Percentiles rank a stretch among this genome's conserved stretches.
phyloP scores from a whole-genome alignment of 2,329 filamentous ascomycete species.

The Chaetomiaceae sp. region DNA sequence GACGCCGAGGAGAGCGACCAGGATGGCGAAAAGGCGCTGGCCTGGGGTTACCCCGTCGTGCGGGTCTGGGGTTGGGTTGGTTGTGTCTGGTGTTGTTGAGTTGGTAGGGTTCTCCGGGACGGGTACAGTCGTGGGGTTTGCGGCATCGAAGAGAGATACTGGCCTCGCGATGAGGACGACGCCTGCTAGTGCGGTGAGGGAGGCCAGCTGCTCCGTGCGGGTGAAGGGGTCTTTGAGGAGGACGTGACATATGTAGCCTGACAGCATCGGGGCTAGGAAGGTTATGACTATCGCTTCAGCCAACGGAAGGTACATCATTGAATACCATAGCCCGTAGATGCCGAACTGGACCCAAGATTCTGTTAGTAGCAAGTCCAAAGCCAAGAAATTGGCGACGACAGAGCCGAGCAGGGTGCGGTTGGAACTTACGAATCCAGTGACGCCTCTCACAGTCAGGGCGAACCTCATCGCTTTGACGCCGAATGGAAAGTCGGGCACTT shows the following conservation, averaged over 20 bases:
- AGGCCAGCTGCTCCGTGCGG: slow-evolving; percentile 69
- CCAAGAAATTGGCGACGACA: no score
- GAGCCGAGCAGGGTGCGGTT: no score
- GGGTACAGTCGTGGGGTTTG: no score
- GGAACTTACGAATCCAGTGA: slow-evolving; percentile 51
- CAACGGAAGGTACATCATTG: slow-evolving; percentile 70
- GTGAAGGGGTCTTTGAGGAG: slow-evolving; percentile 74
- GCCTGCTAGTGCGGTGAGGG: slow-evolving; percentile 68
- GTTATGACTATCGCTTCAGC: slow-evolving; percentile 87
- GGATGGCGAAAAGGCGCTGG: slow-evolving; percentile 65
- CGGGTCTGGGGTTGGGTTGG: no score
- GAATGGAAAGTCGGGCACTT: slow-evolving; percentile 64
- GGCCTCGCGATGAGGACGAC: slow-evolving; percentile 81
- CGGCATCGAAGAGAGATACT: slow-evolving; percentile 33
- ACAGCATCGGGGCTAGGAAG: slow-evolving; percentile 74
- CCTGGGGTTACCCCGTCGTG: no score
- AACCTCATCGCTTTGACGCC: slow-evolving; percentile 62
- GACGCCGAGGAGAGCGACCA: slow-evolving; percentile 70
- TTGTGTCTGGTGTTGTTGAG: neutral
- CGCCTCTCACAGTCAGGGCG: slow-evolving; percentile 63
- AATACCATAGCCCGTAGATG: slow-evolving; percentile 69
- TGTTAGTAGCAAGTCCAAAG: slow-evolving; percentile 34
- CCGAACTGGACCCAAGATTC: slow-evolving; percentile 47
- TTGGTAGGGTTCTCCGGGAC: no score
- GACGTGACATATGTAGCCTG: slow-evolving; percentile 75